Conservation (phyloP, 495 filamentous ascomycete species). For the Penicillium cosmopolitanum region DNA sequence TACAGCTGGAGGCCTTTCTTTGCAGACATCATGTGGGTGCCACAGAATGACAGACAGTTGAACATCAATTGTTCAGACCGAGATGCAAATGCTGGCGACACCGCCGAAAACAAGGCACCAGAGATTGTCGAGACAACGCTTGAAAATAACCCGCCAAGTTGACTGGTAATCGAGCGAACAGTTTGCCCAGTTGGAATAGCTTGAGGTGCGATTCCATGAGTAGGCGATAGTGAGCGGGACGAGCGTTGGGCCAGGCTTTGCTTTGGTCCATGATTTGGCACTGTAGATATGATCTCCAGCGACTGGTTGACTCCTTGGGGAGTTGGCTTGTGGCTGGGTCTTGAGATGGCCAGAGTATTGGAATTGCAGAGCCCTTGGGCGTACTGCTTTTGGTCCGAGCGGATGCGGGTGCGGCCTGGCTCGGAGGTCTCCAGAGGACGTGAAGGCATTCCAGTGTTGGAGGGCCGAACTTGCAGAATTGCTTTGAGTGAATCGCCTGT, state of each 20-base stretch:
- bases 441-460: background rate
- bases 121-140: conserved; percentile 16
- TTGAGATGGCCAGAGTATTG: background rate
- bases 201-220: background rate
- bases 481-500: background rate
- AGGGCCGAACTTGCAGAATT: background rate
- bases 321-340: background rate
- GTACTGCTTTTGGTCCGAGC: background rate
- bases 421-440: background rate
- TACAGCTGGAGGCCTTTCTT: conserved; percentile 10
- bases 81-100: conserved; percentile 1
- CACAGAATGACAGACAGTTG: conserved; percentile 17
- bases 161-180: conserved; percentile 6
- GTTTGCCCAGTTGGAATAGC: background rate
- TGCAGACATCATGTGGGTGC: conserved; percentile 15
- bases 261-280: background rate
- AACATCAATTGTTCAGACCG: conserved; percentile 9
- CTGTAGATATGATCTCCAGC: background rate
- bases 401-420: too few species aligned
- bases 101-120: conserved; percentile 12
- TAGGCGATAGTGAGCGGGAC: background rate
- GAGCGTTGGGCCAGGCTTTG: background rate
- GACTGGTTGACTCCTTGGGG: background rate
- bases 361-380: background rate
- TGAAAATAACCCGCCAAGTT: conserved; percentile 11